These are phyloP conservation scores for Exophiala oligosperma DNA, from an alignment of 2,329 filamentous ascomycete genomes.

Conservation along the genomic window DNA sequence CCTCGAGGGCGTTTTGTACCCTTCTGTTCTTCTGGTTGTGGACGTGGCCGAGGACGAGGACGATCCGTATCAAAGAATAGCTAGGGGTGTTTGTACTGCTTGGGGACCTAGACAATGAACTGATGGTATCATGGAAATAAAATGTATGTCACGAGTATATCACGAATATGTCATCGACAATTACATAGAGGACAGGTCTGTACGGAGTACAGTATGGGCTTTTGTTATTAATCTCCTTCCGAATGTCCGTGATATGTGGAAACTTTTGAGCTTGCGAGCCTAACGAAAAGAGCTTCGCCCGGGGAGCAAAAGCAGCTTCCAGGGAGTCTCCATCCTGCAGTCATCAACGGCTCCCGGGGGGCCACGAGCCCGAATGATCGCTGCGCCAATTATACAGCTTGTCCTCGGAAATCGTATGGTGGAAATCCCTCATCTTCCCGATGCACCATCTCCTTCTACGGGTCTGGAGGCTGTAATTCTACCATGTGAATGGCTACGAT, in stretches of 20 bases:
- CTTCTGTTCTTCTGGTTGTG: too few species aligned
- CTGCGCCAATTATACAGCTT: neutral
- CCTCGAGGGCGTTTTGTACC: too few species aligned
- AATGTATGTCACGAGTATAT: too few species aligned
- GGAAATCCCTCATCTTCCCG: conserved; percentile 23
- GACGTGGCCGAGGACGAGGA: too few species aligned
- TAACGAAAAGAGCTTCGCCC: neutral
- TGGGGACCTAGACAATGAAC: too few species aligned
- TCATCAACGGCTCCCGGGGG: neutral
- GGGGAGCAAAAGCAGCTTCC: neutral
- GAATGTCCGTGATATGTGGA: neutral
- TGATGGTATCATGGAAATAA: too few species aligned
- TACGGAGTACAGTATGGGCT: too few species aligned
- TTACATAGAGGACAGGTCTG: neutral
- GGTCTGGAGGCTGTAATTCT: neutral
- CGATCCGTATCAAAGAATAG: too few species aligned
- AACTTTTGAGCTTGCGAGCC: neutral
- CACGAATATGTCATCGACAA: too few species aligned
- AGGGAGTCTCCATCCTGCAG: neutral
- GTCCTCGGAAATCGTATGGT: neutral
- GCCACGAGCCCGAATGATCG: neutral
- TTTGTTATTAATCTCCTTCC: too few species aligned
- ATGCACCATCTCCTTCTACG: conserved; percentile 1
- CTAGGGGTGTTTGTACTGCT: too few species aligned
- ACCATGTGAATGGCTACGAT: conserved; percentile 16